Evolutionary conservation across 139 green algal genomes (phyloP).

Genomic region (Coelastrella sp.): DNA sequence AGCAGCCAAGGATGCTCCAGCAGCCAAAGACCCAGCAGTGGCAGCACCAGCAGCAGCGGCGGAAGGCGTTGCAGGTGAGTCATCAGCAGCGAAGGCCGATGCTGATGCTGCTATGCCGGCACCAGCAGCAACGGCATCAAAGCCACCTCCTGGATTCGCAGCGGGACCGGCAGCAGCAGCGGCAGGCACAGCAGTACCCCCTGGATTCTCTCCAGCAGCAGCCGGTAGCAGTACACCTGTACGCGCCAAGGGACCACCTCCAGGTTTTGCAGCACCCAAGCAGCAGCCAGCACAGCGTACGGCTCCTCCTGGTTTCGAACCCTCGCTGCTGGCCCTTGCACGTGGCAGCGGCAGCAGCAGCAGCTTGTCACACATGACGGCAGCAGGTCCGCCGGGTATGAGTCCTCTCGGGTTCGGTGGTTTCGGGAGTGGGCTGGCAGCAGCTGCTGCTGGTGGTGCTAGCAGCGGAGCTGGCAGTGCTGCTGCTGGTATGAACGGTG

Average conservation of each 20-base stretch:
- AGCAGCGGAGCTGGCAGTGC: background rate
- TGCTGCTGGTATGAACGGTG: background rate
- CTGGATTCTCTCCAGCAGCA: background rate
- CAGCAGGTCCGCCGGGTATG: slow-evolving; percentile 7
- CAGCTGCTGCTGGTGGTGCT: slow-evolving; percentile 5
- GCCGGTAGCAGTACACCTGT: background rate
- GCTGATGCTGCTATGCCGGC: background rate
- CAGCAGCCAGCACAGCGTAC: background rate
- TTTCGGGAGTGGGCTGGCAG: background rate
- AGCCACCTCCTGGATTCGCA: background rate
- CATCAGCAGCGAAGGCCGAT: background rate
- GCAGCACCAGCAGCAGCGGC: background rate
- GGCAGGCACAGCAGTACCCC: background rate
- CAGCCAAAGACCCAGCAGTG: background rate
- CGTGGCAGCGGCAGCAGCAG: background rate
- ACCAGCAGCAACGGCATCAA: background rate
- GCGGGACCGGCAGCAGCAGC: slow-evolving; percentile 1
- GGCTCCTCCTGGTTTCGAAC: slow-evolving; percentile 19
- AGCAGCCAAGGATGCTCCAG: background rate
- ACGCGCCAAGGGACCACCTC: slow-evolving; percentile 13
- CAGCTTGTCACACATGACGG: background rate
- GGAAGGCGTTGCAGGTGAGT: background rate
- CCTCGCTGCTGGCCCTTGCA: slow-evolving; percentile 26
- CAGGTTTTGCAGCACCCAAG: slow-evolving; percentile 24
- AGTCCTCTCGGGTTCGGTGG: background rate